Base-by-base conservation (phyloP, 805 yeast genomes). In the Sugiyamaella lignohabitans region DNA sequence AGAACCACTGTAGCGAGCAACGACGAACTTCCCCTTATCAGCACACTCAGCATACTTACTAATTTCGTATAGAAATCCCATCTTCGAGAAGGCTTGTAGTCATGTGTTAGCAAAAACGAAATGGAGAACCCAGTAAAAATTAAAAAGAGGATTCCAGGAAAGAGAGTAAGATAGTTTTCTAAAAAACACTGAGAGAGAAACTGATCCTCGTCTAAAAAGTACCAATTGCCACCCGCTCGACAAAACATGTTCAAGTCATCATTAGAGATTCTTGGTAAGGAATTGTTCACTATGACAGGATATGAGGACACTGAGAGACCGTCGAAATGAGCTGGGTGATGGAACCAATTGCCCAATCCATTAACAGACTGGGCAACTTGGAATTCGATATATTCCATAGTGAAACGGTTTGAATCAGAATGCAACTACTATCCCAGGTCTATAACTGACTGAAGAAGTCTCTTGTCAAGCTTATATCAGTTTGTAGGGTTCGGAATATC, bases 31-130 rank as follows among this genome's bases (percentile, higher is more conserved):
- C n/a, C n/a, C n/a, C n/a, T n/a, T n/a, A n/a, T n/a, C n/a, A n/a
- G 38, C 21, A 16, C 21, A 14, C 8, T 6, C 38, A 17, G 21
- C 21, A 14, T 17, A 35, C 38, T 35, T 35, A 35, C 38, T 14
- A 38, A 14, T n/a, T 38, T 38, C 27, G 18, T 23, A 23, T 38
- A 38, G 14, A 19, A 38, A 17, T 38, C 41, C 41, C 41, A 38
- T 35, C 21, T 35, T 35, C 20, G 18, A 10, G 11, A n/a, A 5
- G 38, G 20, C 20, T 14, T 35, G 17, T n/a, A 35, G 6, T 35
- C 38, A 5, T 35, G 38, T 5, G 18, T 27, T 14, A 14, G 14
- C 14, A 27, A 27, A 27, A 27, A 27, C 14, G 32, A 27, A 27
- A 35, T 35, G 18, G 38, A n/a, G 21, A 35, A 14, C 11, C 17